Percentiles rank a stretch among this genome's conserved stretches.
These are phyloP conservation scores for Paecilomyces sp. DNA, from an alignment of 2,329 filamentous ascomycete species.

Conservation along the genomic window DNA sequence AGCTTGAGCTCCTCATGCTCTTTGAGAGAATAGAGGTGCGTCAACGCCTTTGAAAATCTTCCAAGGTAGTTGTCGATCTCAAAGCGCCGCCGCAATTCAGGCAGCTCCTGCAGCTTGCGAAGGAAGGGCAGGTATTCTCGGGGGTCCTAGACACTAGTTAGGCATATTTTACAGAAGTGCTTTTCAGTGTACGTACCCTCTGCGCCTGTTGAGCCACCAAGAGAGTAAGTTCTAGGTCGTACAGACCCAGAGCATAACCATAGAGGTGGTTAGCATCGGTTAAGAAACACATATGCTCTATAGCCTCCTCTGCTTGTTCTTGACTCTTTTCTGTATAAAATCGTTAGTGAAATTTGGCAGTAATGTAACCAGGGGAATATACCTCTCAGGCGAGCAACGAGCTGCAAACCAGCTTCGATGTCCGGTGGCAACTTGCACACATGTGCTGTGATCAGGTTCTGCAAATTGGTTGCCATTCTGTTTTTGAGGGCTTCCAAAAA, in stretches of 20 bases:
- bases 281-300: conserved; percentile 96
- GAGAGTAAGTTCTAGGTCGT: conserved; percentile 82
- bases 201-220: conserved; percentile 93
- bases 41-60: conserved; percentile 68
- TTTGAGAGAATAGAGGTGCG: conserved; percentile 65
- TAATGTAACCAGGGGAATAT: conserved; percentile 5
- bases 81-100: conserved; percentile 65
- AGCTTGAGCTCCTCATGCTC: conserved; percentile 69
- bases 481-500: conserved; percentile 62
- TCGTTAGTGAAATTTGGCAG: conserved; percentile 9
- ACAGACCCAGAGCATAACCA: conserved; percentile 81
- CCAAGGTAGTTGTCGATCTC: conserved; percentile 83
- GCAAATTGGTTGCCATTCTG: conserved; percentile 60
- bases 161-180: neutral
- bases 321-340: conserved; percentile 48
- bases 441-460: conserved; percentile 90
- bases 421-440: conserved; percentile 91
- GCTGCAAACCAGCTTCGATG: conserved; percentile 70
- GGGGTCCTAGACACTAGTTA: conserved; percentile 36
- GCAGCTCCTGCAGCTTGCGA: conserved; percentile 71
- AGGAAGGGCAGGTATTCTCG: conserved; percentile 93
- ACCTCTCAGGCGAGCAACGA: conserved; percentile 66
- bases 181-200: conserved; percentile 43
- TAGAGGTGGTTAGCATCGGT: conserved; percentile 90
- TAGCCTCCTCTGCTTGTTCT: conserved; percentile 73